Percentiles rank a stretch among this genome's conserved stretches.
phyloP scores from a whole-genome alignment of 352 stramenopile species.

The Phytophthora kernoviae region DNA sequence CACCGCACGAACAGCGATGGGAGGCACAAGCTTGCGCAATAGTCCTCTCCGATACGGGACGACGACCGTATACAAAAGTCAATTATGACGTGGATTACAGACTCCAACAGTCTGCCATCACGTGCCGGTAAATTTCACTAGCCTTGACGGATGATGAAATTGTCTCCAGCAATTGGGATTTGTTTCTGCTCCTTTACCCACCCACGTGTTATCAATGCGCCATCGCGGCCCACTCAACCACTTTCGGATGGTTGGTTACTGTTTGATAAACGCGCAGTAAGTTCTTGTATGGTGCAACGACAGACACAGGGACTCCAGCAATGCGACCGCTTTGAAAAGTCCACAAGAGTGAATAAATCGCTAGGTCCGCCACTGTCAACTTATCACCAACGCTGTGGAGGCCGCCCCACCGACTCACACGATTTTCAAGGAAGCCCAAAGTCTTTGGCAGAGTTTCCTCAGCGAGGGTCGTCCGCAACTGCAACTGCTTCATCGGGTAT shows the following conservation, averaged over 20 bases:
- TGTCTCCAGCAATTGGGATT: too few relatives aligned
- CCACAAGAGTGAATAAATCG: constrained; percentile 49
- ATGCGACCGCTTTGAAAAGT: constrained; percentile 41
- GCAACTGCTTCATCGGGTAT: constrained; percentile 29
- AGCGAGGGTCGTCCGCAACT: constrained; percentile 25
- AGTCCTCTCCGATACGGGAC: too few relatives aligned
- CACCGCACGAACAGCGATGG: too few relatives aligned
- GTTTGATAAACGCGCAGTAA: constrained; percentile 37
- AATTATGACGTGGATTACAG: too few relatives aligned
- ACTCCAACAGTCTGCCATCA: too few relatives aligned
- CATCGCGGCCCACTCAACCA: constrained; percentile 40
- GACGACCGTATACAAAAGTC: too few relatives aligned
- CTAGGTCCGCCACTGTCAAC: constrained; percentile 57
- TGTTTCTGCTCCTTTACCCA: too few relatives aligned
- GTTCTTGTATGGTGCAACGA: constrained; percentile 35
- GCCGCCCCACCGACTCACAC: constrained; percentile 34
- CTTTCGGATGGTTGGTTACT: constrained; percentile 45
- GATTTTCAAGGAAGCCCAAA: constrained; percentile 43
- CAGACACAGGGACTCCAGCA: constrained; percentile 28
- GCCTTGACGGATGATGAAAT: too few relatives aligned
- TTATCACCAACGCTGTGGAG: constrained; percentile 31
- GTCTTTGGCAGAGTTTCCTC: constrained; percentile 45
- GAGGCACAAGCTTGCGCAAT: too few relatives aligned
- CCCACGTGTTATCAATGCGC: constrained; percentile 15
- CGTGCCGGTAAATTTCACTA: too few relatives aligned